phyloP scores from a whole-genome alignment of 768 basidiomycete species.

The Psilocybe cyanescens region DNA sequence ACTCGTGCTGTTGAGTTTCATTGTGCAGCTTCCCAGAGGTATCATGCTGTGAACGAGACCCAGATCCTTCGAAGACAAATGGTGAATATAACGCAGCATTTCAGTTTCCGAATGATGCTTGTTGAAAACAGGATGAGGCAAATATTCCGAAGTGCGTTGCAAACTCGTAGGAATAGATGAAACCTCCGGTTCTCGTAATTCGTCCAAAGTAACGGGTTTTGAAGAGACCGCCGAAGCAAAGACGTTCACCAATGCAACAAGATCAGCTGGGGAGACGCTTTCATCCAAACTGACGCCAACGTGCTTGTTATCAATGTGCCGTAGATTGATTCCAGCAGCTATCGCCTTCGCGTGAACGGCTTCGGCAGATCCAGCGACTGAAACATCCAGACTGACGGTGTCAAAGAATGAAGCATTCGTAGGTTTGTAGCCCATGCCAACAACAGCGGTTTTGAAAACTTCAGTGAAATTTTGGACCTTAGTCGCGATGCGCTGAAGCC shows the following conservation, averaged over 20 bases:
- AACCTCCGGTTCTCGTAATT: conserved; percentile 45
- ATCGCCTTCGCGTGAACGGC: conserved; percentile 72
- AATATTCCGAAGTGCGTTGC: conserved; percentile 67
- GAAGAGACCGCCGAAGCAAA: conserved; percentile 72
- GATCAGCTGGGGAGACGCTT: conserved; percentile 75
- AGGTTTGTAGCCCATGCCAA: conserved; percentile 74
- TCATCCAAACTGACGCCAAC: conserved; percentile 95
- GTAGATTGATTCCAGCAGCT: conserved; percentile 79
- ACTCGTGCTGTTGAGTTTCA: conserved; percentile 98
- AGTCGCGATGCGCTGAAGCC: conserved; percentile 81
- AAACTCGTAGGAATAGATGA: conserved; percentile 59
- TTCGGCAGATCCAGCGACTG: conserved; percentile 55
- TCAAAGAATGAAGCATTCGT: conserved; percentile 87
- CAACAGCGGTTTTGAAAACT: conserved; percentile 68
- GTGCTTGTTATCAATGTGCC: conserved; percentile 69
- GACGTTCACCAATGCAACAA: conserved; percentile 78
- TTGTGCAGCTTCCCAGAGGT: conserved; percentile 92
- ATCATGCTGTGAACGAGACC: conserved; percentile 97
- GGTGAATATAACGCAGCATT: conserved; percentile 96
- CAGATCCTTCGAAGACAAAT: conserved; percentile 93
- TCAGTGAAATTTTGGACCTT: conserved; percentile 91
- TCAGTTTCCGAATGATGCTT: conserved; percentile 98
- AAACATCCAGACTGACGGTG: conserved; percentile 81
- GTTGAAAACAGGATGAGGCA: conserved; percentile 93
- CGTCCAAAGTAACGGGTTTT: conserved; percentile 46